phyloP scores from a whole-genome alignment of 2,329 filamentous ascomycete species.

The Exophiala mesophila region DNA sequence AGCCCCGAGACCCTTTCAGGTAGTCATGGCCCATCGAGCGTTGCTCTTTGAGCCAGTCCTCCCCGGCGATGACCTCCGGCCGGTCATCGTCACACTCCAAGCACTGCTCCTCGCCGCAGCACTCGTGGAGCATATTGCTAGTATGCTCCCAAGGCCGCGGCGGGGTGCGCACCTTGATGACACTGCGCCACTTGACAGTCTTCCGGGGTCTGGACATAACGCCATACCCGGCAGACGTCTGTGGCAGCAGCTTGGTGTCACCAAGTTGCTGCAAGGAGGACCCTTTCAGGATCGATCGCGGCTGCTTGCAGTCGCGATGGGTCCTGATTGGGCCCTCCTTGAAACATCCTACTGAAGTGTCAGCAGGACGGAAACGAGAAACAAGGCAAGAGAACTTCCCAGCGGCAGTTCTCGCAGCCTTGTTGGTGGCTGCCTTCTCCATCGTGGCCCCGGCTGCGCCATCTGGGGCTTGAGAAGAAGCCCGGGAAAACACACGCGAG shows the following conservation, averaged over 20 bases:
- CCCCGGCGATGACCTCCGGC: neutral
- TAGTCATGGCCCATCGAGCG: conserved; percentile 12
- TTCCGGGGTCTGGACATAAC: conserved; percentile 10
- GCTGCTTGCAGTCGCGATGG: conserved; percentile 7
- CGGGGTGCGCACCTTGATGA: conserved; percentile 2
- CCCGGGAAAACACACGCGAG: conserved; percentile 8
- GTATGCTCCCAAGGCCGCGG: conserved; percentile 1
- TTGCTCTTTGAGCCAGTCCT: conserved; percentile 15
- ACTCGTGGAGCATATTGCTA: conserved; percentile 1
- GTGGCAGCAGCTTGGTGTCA: conserved; percentile 4
- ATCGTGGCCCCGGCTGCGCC: conserved; percentile 7
- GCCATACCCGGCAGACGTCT: conserved; percentile 6
- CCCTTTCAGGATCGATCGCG: conserved; percentile 18
- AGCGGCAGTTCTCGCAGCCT: conserved; percentile 1
- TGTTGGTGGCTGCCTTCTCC: conserved; percentile 13
- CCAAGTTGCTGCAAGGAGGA: conserved; percentile 3
- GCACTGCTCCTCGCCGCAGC: neutral
- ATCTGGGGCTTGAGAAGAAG: conserved; percentile 8
- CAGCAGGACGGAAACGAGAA: neutral
- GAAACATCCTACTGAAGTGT: conserved; percentile 8
- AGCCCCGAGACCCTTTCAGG: conserved; percentile 10
- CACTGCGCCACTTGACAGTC: conserved; percentile 9
- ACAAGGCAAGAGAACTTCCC: neutral
- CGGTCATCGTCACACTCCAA: conserved; percentile 3
- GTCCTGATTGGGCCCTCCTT: conserved; percentile 15